Conservation (phyloP, 257 asterid genomes). For the Marsdenia floribunda region DNA sequence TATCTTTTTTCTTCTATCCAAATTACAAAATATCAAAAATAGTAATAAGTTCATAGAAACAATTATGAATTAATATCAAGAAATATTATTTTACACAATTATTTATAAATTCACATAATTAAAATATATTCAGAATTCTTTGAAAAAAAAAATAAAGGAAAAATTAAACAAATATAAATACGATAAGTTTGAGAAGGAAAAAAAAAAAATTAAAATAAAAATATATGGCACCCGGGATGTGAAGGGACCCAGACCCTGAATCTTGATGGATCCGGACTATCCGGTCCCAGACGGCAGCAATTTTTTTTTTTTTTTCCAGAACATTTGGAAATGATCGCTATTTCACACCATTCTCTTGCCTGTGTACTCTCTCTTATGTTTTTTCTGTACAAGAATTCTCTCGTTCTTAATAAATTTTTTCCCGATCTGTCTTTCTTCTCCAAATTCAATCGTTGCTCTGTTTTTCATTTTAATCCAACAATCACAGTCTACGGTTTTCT, state of each 20-base stretch:
- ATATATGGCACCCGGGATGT: background rate
- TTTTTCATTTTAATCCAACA: background rate
- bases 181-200: too few species aligned
- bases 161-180: too few species aligned
- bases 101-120: too few species aligned
- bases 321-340: slow-evolving; percentile 13
- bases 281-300: background rate
- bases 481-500: background rate
- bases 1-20: too few species aligned
- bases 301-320: background rate
- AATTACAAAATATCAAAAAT: too few species aligned
- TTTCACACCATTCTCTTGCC: background rate
- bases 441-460: background rate
- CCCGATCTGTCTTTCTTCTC: background rate
- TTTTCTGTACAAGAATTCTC: background rate
- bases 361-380: background rate
- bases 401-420: too few species aligned
- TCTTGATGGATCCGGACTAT: slow-evolving; percentile 3
- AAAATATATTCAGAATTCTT: too few species aligned
- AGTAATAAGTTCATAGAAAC: too few species aligned
- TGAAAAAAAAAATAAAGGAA: too few species aligned
- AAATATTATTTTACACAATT: too few species aligned
- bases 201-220: too few species aligned
- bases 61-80: too few species aligned
- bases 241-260: background rate